Evolutionary conservation across 805 yeast species (phyloP).

Genomic region (Maudiozyma pseudohumilis): DNA sequence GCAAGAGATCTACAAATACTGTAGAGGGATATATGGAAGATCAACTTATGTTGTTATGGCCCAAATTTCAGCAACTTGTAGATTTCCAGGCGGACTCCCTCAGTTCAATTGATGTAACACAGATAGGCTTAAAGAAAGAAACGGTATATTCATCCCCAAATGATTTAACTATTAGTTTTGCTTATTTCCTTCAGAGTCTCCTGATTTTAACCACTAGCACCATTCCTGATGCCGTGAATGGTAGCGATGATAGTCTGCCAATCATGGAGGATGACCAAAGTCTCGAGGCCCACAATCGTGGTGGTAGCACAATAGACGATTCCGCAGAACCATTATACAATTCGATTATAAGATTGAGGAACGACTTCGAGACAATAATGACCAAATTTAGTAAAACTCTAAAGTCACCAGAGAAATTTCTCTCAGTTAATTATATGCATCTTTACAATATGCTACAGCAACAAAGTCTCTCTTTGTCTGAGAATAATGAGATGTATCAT

Average conservation of each 20-base stretch:
- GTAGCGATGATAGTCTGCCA: not conserved
- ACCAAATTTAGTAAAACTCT: slow-evolving; percentile 54
- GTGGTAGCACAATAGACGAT: not conserved
- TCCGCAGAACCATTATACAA: slow-evolving; percentile 61
- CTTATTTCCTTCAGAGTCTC: slow-evolving; percentile 61
- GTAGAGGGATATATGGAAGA: slow-evolving; percentile 56
- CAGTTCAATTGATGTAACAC: slow-evolving; percentile 37
- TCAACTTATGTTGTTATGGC: slow-evolving; percentile 70
- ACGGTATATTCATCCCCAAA: slow-evolving; percentile 37
- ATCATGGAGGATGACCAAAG: not conserved
- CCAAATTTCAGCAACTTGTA: slow-evolving; percentile 64
- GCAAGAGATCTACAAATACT: slow-evolving; percentile 60
- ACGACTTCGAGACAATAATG: slow-evolving; percentile 69
- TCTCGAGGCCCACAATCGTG: not conserved
- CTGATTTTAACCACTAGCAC: slow-evolving; percentile 40
- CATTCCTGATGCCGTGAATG: slow-evolving; percentile 10
- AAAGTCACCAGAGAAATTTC: slow-evolving; percentile 54
- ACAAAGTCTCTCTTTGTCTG: slow-evolving; percentile 10
- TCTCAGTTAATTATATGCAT: slow-evolving; percentile 44
- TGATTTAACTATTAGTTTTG: slow-evolving; percentile 68
- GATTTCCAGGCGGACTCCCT: slow-evolving; percentile 70
- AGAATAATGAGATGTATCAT: slow-evolving; percentile 1
- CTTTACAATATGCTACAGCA: slow-evolving; percentile 24
- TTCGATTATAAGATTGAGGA: slow-evolving; percentile 58
- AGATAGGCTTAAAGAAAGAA: slow-evolving; percentile 15